phyloP scores from a whole-genome alignment of 768 basidiomycete species.

The Tulasnella sp. region DNA sequence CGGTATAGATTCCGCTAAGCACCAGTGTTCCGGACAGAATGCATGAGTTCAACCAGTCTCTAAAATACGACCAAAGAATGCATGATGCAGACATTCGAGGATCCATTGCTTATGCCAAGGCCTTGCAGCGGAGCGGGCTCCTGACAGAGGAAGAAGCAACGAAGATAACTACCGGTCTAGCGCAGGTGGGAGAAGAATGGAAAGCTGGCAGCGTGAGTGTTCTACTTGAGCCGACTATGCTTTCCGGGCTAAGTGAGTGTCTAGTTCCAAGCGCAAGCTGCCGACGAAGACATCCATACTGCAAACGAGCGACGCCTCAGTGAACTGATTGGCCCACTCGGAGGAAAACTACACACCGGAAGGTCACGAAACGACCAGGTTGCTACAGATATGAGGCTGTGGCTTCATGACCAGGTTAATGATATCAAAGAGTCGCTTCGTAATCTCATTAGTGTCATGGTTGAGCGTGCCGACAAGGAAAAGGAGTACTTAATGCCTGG shows the following conservation, averaged over 20 bases:
- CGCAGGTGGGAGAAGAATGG: constrained; percentile 82
- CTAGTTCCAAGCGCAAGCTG: constrained; percentile 75
- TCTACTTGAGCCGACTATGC: background rate
- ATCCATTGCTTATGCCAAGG: constrained; percentile 94
- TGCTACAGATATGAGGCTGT: constrained; percentile 95
- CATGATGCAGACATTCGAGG: constrained; percentile 85
- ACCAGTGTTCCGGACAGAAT: constrained; percentile 55
- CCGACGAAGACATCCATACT: constrained; percentile 98
- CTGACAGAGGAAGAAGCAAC: constrained; percentile 70
- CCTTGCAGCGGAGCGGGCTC: constrained; percentile 74
- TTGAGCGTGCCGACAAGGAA: constrained; percentile 90
- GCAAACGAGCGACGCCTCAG: constrained; percentile 94
- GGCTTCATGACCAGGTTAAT: constrained; percentile 78
- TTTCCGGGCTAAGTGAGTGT: background rate
- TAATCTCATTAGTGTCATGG: constrained; percentile 80
- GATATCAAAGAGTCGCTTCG: constrained; percentile 66
- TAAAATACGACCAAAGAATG: constrained; percentile 94
- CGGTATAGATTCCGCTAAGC: background rate
- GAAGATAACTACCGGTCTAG: constrained; percentile 70
- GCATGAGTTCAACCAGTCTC: constrained; percentile 96
- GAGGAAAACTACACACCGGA: constrained; percentile 96
- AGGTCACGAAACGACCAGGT: constrained; percentile 98
- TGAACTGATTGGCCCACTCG: constrained; percentile 87
- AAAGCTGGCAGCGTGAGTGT: constrained; percentile 59
- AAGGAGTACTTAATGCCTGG: constrained; percentile 88